Base-by-base conservation (phyloP, 768 basidiomycete genomes). In the Calvatia gigantea region DNA sequence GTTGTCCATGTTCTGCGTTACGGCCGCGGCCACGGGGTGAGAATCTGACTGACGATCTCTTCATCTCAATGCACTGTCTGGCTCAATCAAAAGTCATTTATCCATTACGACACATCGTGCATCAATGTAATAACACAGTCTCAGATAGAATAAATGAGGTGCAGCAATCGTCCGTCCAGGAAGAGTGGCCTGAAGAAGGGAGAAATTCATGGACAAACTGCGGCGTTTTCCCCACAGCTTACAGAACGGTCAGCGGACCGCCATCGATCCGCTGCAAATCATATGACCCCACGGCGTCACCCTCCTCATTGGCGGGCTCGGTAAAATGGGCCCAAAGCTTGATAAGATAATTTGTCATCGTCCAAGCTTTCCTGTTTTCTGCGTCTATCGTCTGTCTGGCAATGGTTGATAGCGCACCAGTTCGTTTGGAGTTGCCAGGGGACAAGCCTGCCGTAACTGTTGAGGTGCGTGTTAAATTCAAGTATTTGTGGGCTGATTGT, bases 381-480 rank as follows among this genome's bases (percentile, higher is more conserved):
- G 47, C 50, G 33, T 54, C 32, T 48, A 37, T 29, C 35, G 14
- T 29, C n/a, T 37, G 50, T 4, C 53, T 54, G 55, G 27, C 47
- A 51, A 81, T 81, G 78, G 56, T 75, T 54, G 73, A 77, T 61
- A 81, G 80, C 64, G 69, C 71, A 41, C 84, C 84, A 29, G 67
- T 85, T 44, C 64, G 81, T 25, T 73, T 87, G 37, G 70, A 80
- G 14, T 73, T 85, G 9, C 80, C 82, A 19, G 59, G 59, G 15
- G 46, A 47, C n/a, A 31, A 21, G 11, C 33, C 53, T 2, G 70
- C 82, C 6, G 65, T 89, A 54, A 83, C 81, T 11, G 64, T 87
- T n/a, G 86, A 87, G 79, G 85, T 82, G 58, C 47, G 69, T 38
- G 7, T 45, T 46, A n/a, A 19, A 6, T 6, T 49, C 15, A 12